A percentile compares a stretch with the other conserved stretches of the same genome.
Evolutionary conservation across 306 rosid species (phyloP).

Genomic region (Alnus rubra): DNA sequence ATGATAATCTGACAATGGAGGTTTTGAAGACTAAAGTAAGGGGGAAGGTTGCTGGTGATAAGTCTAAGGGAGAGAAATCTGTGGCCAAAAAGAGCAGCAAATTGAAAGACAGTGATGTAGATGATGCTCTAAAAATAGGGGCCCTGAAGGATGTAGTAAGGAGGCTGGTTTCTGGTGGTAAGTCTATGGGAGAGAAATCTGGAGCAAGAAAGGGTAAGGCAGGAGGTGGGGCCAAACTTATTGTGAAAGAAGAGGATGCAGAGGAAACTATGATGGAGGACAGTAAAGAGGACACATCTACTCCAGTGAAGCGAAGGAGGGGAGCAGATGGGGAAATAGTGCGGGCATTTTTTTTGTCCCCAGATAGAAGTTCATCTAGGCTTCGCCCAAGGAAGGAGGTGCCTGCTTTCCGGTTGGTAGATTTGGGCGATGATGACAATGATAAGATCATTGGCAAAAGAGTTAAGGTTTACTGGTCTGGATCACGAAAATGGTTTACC

Average conservation of each 20-base stretch:
- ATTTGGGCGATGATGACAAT: constrained; percentile 4
- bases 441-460: constrained; percentile 8
- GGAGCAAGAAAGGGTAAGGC: background rate
- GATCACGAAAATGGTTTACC: constrained; percentile 11
- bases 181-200: background rate
- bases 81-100: constrained; percentile 9
- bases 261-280: background rate
- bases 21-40: background rate
- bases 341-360: background rate
- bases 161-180: background rate
- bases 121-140: background rate
- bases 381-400: constrained; percentile 11
- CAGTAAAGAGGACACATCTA: background rate
- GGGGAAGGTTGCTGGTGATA: background rate
- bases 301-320: constrained; percentile 3
- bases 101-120: background rate
- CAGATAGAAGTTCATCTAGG: background rate
- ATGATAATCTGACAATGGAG: background rate
- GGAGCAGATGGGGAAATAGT: constrained; percentile 8
- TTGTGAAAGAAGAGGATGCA: background rate
- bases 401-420: constrained; percentile 10
- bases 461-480: constrained; percentile 17
- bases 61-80: background rate
- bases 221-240: background rate
- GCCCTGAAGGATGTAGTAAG: background rate